A percentile compares a stretch with the other conserved stretches of the same genome.
Evolutionary conservation across 257 asterid species (phyloP).

Genomic region (Rhazya stricta): DNA sequence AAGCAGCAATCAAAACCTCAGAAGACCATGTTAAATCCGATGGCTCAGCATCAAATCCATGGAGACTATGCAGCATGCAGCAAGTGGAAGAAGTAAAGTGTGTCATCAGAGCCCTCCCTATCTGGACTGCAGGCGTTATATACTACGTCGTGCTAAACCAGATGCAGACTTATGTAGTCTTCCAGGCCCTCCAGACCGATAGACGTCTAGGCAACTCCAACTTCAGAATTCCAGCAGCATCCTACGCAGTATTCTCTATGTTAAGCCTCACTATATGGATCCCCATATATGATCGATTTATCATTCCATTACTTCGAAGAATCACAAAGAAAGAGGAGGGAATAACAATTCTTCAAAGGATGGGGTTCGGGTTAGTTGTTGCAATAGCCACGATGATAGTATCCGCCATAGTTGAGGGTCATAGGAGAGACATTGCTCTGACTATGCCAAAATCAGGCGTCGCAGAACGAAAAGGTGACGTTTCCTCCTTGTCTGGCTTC

Average conservation of each 20-base stretch:
- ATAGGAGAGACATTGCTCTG: constrained; percentile 18
- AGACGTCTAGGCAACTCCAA: constrained; percentile 10
- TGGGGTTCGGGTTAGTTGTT: constrained; percentile 20
- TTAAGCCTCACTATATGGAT: constrained; percentile 22
- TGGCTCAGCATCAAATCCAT: constrained; percentile 17
- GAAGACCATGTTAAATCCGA: constrained; percentile 1
- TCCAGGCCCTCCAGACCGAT: constrained; percentile 30
- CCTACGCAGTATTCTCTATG: constrained; percentile 24
- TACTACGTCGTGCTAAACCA: constrained; percentile 21
- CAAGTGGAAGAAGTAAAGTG: constrained; percentile 40
- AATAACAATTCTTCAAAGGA: constrained; percentile 25
- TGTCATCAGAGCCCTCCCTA: constrained; percentile 26
- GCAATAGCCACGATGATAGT: constrained; percentile 20
- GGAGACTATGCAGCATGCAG: constrained; percentile 26
- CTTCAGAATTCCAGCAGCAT: constrained; percentile 30
- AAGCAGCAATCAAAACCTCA: constrained; percentile 15
- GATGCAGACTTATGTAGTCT: constrained; percentile 16
- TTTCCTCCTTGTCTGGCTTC: constrained; percentile 26
- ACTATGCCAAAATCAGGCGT: constrained; percentile 18
- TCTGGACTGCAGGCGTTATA: constrained; percentile 28
- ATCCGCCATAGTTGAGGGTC: constrained; percentile 17
- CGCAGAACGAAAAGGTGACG: constrained; percentile 17
- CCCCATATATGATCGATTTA: constrained; percentile 16
- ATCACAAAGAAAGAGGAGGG: constrained; percentile 19
- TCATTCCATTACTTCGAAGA: constrained; percentile 19